These are phyloP conservation scores for Nemania bipapillata DNA, from an alignment of 2,329 filamentous ascomycete species.

Conservation along the genomic window DNA sequence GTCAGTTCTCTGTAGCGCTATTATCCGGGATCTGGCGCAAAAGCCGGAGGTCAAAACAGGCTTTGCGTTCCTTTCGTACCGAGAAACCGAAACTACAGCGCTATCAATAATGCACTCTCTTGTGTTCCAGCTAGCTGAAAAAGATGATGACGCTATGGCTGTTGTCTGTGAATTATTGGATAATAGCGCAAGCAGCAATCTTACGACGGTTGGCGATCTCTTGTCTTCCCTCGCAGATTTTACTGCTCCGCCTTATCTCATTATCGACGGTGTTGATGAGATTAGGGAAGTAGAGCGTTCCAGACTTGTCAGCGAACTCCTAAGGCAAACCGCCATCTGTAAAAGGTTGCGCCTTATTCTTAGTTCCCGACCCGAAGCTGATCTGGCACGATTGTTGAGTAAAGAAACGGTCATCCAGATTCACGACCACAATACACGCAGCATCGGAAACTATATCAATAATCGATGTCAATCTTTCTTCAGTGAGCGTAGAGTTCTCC, in stretches of 20 bases:
- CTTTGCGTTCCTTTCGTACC: slow-evolving; percentile 3
- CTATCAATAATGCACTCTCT: slow-evolving; percentile 6
- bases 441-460: not conserved
- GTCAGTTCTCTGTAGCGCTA: slow-evolving; percentile 10
- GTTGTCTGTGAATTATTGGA: not conserved
- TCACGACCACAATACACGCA: not conserved
- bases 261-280: slow-evolving; percentile 18
- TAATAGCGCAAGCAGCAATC: not conserved
- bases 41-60: not conserved
- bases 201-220: not conserved
- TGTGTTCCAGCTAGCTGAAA: slow-evolving; percentile 5
- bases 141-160: not conserved
- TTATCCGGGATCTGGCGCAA: not conserved
- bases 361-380: not conserved
- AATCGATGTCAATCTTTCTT: not conserved
- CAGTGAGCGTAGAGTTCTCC: not conserved
- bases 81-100: not conserved
- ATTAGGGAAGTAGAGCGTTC: slow-evolving; percentile 3
- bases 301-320: slow-evolving; percentile 5
- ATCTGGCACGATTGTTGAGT: not conserved
- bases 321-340: not conserved
- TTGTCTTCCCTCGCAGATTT: not conserved
- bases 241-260: not conserved
- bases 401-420: not conserved
- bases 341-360: not conserved